These are phyloP conservation scores for Kernera saxatilis DNA, from an alignment of 345 rosid genomes.

Conservation along the genomic window DNA sequence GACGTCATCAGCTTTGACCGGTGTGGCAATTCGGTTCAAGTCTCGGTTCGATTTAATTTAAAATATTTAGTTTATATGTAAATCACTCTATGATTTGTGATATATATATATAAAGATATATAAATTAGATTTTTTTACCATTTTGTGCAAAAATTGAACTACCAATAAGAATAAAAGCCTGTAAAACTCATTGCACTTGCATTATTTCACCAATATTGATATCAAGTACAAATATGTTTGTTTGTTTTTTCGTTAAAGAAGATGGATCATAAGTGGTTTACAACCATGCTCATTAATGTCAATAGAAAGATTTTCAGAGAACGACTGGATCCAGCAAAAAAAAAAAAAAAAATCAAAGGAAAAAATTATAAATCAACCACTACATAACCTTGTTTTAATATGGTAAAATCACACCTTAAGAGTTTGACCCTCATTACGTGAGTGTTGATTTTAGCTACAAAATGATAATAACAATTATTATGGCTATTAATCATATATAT, in stretches of 20 bases:
- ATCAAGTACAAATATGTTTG: too few species aligned
- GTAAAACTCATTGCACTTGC: too few species aligned
- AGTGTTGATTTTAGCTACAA: background rate
- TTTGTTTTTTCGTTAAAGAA: too few species aligned
- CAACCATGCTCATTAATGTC: too few species aligned
- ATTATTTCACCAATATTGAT: too few species aligned
- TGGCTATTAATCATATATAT: background rate
- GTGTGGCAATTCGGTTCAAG: background rate
- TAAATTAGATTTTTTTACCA: too few species aligned
- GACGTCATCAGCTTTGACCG: conserved; percentile 19
- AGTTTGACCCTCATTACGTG: background rate
- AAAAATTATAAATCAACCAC: background rate
- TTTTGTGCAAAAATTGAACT: too few species aligned
- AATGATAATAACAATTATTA: background rate
- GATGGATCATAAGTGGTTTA: too few species aligned
- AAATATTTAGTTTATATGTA: too few species aligned
- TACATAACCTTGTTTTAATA: background rate
- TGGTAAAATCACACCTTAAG: background rate
- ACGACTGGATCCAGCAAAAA: background rate
- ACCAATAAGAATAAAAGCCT: too few species aligned
- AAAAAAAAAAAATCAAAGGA: background rate
- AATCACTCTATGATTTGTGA: too few species aligned
- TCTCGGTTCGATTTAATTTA: background rate
- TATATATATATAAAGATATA: too few species aligned
- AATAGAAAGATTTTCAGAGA: background rate